Conservation (phyloP, 306 rosid species). For the Gillenia trifoliata region DNA sequence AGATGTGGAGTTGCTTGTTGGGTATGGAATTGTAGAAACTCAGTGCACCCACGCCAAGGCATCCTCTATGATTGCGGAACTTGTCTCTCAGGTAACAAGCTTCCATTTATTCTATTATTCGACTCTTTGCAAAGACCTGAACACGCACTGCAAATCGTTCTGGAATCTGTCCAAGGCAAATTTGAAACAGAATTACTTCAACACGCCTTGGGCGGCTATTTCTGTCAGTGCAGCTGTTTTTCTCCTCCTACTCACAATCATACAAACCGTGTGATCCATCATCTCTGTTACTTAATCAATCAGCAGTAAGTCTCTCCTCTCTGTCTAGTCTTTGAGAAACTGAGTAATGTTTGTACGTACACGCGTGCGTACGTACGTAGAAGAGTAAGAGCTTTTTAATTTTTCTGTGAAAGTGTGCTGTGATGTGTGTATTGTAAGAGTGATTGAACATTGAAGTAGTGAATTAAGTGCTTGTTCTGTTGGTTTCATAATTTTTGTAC, state of each 20-base stretch:
- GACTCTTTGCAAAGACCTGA: background rate
- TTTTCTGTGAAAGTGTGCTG: no score
- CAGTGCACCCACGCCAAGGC: background rate
- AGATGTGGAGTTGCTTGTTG: constrained; percentile 14
- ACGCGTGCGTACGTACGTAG: background rate
- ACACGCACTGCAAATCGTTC: background rate
- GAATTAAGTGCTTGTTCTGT: no score
- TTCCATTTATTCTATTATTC: constrained; percentile 1
- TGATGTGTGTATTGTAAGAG: no score
- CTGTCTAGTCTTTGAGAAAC: background rate
- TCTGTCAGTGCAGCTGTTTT: no score
- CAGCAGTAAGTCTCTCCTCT: background rate
- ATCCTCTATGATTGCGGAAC: background rate
- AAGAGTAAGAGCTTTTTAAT: background rate
- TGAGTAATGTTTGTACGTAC: background rate
- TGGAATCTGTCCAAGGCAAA: background rate
- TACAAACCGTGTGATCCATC: background rate
- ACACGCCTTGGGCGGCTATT: no score
- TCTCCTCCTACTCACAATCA: background rate
- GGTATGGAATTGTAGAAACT: background rate
- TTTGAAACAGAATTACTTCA: no score
- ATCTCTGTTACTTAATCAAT: background rate
- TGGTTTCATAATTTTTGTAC: no score
- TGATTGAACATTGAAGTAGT: no score
- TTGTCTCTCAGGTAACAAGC: background rate